Evolutionary conservation across 2,329 filamentous ascomycete genomes (phyloP).

Genomic region (Davidsoniella eucalypti): DNA sequence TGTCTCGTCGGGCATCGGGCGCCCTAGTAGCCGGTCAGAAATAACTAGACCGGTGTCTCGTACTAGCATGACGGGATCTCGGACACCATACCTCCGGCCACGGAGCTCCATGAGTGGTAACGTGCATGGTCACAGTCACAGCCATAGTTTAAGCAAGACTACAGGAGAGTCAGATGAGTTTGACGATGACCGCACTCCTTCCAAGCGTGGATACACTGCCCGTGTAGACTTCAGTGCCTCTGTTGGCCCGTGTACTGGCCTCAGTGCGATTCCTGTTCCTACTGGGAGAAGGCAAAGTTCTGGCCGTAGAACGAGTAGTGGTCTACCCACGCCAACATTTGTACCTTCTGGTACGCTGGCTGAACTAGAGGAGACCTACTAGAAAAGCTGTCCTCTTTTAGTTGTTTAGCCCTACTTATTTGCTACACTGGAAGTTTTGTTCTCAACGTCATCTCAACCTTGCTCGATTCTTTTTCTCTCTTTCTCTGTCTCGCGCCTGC

Average conservation of each 20-base stretch:
- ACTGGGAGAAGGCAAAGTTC: constrained; percentile 14
- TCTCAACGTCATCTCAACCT: neutral
- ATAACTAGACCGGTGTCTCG: constrained; percentile 48
- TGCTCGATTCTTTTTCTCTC: neutral
- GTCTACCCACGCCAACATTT: constrained; percentile 14
- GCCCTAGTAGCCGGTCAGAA: constrained; percentile 37
- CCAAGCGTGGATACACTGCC: constrained; percentile 35
- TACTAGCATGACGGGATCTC: constrained; percentile 36
- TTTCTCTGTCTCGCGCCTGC: constrained; percentile 6
- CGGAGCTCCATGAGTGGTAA: constrained; percentile 55
- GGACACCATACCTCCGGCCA: constrained; percentile 49
- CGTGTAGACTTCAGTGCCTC: constrained; percentile 23
- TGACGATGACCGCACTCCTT: constrained; percentile 32
- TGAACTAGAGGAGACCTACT: constrained; percentile 40
- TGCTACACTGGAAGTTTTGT: constrained; percentile 2
- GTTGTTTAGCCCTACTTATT: constrained; percentile 3
- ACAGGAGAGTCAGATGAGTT: constrained; percentile 26
- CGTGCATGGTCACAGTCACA: constrained; percentile 22
- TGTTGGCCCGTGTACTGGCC: constrained; percentile 19
- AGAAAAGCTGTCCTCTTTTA: constrained; percentile 14
- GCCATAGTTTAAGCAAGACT: constrained; percentile 33
- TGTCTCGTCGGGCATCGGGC: constrained; percentile 32
- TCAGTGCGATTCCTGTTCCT: constrained; percentile 31
- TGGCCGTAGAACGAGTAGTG: constrained; percentile 26
- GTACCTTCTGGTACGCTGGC: constrained; percentile 21